These are phyloP conservation scores for Arctostaphylos glauca DNA, from an alignment of 148 eudicot species.

Conservation along the genomic window DNA sequence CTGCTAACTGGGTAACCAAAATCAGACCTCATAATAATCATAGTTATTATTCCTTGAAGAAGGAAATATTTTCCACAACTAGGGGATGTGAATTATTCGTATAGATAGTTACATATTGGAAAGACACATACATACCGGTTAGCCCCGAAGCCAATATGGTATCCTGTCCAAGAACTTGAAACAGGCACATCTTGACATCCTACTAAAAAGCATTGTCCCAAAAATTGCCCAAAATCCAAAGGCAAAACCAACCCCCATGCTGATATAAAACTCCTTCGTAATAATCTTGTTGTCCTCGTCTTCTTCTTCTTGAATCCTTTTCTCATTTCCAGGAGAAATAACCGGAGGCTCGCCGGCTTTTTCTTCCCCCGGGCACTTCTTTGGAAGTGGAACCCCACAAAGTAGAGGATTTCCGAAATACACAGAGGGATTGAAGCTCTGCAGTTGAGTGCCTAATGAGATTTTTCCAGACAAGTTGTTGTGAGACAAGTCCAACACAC, in stretches of 20 bases:
- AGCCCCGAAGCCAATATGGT: neutral
- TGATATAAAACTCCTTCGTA: neutral
- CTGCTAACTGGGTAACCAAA: too few species aligned
- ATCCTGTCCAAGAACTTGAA: neutral
- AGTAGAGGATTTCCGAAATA: conserved; percentile 25
- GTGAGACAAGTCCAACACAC: conserved; percentile 25
- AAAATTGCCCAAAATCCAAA: conserved; percentile 16
- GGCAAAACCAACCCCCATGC: conserved; percentile 12
- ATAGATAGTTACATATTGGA: too few species aligned
- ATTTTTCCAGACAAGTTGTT: conserved; percentile 29
- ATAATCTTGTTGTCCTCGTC: neutral
- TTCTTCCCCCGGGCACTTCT: too few species aligned
- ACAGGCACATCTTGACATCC: neutral
- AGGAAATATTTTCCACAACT: too few species aligned
- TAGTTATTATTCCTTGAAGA: too few species aligned
- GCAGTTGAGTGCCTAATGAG: conserved; percentile 28
- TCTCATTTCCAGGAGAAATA: too few species aligned
- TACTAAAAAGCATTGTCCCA: neutral
- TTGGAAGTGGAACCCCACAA: too few species aligned
- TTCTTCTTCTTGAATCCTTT: too few species aligned
- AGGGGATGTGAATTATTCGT: too few species aligned
- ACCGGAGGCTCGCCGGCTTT: too few species aligned
- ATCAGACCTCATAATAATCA: too few species aligned
- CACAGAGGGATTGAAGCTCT: conserved; percentile 19
- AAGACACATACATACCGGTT: neutral